A percentile compares a stretch with the other conserved stretches of the same genome.
These are phyloP conservation scores for Parathielavia hyrcaniae DNA, from an alignment of 495 filamentous ascomycete species.

Conservation along the genomic window DNA sequence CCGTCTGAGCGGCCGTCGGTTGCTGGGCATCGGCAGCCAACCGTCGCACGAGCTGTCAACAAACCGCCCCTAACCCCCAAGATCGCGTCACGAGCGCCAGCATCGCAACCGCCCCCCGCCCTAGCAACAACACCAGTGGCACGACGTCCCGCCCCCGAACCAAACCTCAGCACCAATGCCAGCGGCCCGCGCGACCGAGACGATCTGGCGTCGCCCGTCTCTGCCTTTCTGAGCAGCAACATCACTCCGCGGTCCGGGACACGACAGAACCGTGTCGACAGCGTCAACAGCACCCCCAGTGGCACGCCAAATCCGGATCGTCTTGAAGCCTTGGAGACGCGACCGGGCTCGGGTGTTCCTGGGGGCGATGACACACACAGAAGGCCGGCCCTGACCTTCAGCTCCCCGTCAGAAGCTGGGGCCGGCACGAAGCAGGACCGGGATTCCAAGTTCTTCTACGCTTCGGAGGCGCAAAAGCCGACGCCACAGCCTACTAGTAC, in stretches of 20 bases:
- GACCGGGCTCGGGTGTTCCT: constrained; percentile 32
- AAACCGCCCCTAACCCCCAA: constrained; percentile 44
- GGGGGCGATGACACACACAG: constrained; percentile 27
- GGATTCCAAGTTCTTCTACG: constrained; percentile 70
- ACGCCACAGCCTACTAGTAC: constrained; percentile 24
- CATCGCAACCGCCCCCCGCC: constrained; percentile 30
- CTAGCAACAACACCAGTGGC: constrained; percentile 33
- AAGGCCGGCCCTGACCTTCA: constrained; percentile 31
- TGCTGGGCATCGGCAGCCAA: constrained; percentile 32
- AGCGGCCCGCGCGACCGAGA: constrained; percentile 18
- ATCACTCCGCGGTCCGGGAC: constrained; percentile 67
- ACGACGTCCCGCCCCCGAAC: constrained; percentile 27
- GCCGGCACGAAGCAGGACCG: constrained; percentile 24
- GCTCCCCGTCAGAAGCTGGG: constrained; percentile 28
- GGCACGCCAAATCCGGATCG: constrained; percentile 46
- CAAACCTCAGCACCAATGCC: constrained; percentile 17
- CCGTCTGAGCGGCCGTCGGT: constrained; percentile 24
- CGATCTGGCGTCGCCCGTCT: constrained; percentile 41
- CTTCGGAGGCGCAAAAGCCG: constrained; percentile 56
- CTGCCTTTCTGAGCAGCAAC: constrained; percentile 54
- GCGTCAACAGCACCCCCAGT: constrained; percentile 53
- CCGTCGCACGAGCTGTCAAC: constrained; percentile 37
- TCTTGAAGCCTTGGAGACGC: constrained; percentile 37
- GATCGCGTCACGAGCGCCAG: constrained; percentile 32
- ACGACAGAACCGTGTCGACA: constrained; percentile 61